phyloP scores from a whole-genome alignment of 176 grass and related monocot genomes.

The Avena insularis region DNA sequence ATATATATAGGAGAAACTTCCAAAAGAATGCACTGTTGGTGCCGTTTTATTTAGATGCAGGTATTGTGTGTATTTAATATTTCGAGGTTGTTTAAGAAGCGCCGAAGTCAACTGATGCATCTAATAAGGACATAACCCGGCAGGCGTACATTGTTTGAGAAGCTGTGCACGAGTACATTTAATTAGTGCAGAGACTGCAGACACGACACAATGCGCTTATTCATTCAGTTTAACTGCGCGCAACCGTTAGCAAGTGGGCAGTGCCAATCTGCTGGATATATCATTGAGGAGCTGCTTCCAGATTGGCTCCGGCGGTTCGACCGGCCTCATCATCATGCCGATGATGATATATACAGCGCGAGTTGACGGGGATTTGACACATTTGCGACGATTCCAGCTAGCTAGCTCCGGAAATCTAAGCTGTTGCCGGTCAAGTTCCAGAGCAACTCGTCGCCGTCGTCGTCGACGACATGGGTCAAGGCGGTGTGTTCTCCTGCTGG shows the following conservation, averaged over 20 bases:
- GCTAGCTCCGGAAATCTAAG: neutral
- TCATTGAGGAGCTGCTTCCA: neutral
- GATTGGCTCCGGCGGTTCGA: constrained; percentile 4
- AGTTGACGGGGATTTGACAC: neutral
- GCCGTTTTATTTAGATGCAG: neutral
- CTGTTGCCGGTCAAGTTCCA: neutral
- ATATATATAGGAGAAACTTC: too few relatives aligned
- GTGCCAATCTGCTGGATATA: neutral
- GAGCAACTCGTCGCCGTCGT: neutral
- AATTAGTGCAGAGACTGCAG: neutral
- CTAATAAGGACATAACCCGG: neutral
- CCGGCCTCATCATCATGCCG: neutral
- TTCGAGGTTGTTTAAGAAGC: neutral
- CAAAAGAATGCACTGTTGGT: too few relatives aligned
- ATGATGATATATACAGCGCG: neutral
- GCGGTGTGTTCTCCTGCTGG: neutral
- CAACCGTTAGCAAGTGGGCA: constrained; percentile 4
- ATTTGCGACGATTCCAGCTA: neutral
- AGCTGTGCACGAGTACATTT: neutral
- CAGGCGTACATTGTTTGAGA: neutral
- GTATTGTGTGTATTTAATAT: neutral
- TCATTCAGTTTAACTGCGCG: neutral
- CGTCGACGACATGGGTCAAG: neutral
- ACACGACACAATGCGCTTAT: neutral
- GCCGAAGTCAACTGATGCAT: neutral